phyloP scores from a whole-genome alignment of 768 basidiomycete species.

The Phallus indusiatus region DNA sequence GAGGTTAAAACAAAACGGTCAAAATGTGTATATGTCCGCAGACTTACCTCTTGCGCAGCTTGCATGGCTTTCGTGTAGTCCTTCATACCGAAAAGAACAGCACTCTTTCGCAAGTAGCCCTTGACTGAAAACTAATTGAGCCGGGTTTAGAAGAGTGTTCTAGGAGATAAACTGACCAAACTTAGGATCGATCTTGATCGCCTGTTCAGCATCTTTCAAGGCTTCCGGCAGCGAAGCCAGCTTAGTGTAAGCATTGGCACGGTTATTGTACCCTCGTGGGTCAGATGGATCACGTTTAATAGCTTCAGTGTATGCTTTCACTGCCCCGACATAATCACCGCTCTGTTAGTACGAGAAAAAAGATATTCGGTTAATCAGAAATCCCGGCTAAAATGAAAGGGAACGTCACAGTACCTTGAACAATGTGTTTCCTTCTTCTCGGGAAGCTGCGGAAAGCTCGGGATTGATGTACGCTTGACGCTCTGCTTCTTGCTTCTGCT shows the following conservation, averaged over 20 bases:
- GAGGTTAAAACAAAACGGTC: not conserved
- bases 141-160: conserved; percentile 1
- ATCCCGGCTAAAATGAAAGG: not conserved
- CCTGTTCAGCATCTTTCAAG: conserved; percentile 89
- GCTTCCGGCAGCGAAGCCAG: conserved; percentile 90
- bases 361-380: not conserved
- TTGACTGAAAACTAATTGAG: conserved; percentile 47
- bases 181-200: conserved; percentile 81
- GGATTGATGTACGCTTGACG: conserved; percentile 83
- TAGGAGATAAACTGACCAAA: conserved; percentile 46
- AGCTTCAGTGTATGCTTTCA: conserved; percentile 88
- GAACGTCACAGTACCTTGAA: conserved; percentile 53
- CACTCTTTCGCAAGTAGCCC: conserved; percentile 89
- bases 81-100: conserved; percentile 81
- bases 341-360: conserved; percentile 16
- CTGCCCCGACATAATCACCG: conserved; percentile 85
- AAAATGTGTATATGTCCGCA: not conserved
- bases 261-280: conserved; percentile 92
- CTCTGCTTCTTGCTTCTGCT: conserved; percentile 65
- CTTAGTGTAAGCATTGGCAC: conserved; percentile 96
- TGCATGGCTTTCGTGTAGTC: conserved; percentile 84
- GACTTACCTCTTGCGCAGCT: conserved; percentile 49
- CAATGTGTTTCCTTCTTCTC: conserved; percentile 85
- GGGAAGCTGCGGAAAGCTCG: conserved; percentile 65
- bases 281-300: conserved; percentile 93